A percentile compares a stretch with the other conserved stretches of the same genome.
phyloP scores from a whole-genome alignment of 441 rosid genomes.

The Pelargonium citronellum region DNA sequence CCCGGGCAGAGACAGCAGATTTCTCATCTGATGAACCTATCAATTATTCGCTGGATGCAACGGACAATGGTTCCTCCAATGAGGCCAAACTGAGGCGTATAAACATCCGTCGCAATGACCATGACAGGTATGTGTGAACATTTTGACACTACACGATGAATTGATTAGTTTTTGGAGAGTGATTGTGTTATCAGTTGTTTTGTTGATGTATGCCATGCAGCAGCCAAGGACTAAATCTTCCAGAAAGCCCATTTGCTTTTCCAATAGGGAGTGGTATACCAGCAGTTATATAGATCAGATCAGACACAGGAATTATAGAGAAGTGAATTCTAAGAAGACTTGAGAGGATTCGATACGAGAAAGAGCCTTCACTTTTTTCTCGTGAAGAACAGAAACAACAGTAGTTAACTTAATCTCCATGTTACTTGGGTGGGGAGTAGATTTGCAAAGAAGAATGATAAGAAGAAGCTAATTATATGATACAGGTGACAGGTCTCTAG shows the following conservation, averaged over 20 bases:
- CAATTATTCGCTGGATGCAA: slow-evolving; percentile 12
- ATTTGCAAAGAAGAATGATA: slow-evolving; percentile 23
- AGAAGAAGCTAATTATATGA: slow-evolving; percentile 24
- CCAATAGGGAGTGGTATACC: slow-evolving; percentile 52
- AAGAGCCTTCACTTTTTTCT: neutral
- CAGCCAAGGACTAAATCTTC: slow-evolving; percentile 62
- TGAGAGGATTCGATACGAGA: slow-evolving; percentile 9
- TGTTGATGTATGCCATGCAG: slow-evolving; percentile 7
- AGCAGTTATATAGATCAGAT: slow-evolving; percentile 47
- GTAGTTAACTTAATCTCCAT: slow-evolving; percentile 21
- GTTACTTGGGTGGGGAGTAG: slow-evolving; percentile 22
- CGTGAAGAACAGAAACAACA: slow-evolving; percentile 21
- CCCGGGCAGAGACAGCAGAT: slow-evolving; percentile 27
- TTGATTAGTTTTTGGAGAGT: no score
- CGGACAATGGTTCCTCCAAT: no score
- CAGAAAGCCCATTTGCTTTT: slow-evolving; percentile 83
- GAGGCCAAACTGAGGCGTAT: slow-evolving; percentile 12
- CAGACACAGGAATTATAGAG: slow-evolving; percentile 27
- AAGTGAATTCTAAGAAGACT: neutral
- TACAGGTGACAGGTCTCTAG: slow-evolving; percentile 22
- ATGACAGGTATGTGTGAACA: slow-evolving; percentile 31
- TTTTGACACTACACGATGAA: no score
- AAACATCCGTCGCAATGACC: slow-evolving; percentile 31
- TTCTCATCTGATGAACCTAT: slow-evolving; percentile 33
- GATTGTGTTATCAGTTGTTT: no score